Evolutionary conservation across 2,329 filamentous ascomycete genomes (phyloP), one percentile per base, ranked within the genome.

Genomic region (Arachnopeziza araneosa): DNA sequence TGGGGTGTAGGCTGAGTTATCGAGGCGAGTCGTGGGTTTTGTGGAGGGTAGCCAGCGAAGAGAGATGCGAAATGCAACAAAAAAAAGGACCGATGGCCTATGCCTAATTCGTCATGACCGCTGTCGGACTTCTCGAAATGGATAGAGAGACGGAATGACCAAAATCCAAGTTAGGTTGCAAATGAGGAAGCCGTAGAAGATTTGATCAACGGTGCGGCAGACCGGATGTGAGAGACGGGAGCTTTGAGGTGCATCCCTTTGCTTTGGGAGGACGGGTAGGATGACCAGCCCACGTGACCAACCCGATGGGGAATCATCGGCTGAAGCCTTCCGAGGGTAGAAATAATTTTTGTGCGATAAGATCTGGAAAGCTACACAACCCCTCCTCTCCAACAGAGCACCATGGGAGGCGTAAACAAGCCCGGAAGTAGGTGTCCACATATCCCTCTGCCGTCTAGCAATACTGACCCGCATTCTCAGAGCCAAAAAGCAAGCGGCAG

Each of bases 401-500:
- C 64, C 67, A 72, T 72, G 71, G 69, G 66, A 54, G 69, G 69
- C 22, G 52, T 62, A 30, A 72, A 69, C 54, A 73, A 72, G 66
- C 69, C 70, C 58, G 71, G 71, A 60, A 73, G 71, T 73, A 62
- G 63, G 71, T 67, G 44, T 9, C 49, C 9, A 24, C 22, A 21
- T 1, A 24, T 23, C 1, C 1, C 12, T 48, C 14, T 6, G n/a
- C 1, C n/a, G 51, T 9, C 8, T 19, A 6, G n/a, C 3, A 6
- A 24, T 23, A 51, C 62, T 69, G 62, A 68, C 61, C 44, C 32
- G 54, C 22, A 24, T 60, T 55, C 58, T 23, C 70, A 96, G 92
- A 97, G 78, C 95, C 93, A 72, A 92, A 88, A 78, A 98, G 93
- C 59, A 99, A 99, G 85, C 89, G 95, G 76, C 86, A 84, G 68